These are phyloP conservation scores for Russula virescens DNA, from an alignment of 768 basidiomycete genomes.

Conservation along the genomic window DNA sequence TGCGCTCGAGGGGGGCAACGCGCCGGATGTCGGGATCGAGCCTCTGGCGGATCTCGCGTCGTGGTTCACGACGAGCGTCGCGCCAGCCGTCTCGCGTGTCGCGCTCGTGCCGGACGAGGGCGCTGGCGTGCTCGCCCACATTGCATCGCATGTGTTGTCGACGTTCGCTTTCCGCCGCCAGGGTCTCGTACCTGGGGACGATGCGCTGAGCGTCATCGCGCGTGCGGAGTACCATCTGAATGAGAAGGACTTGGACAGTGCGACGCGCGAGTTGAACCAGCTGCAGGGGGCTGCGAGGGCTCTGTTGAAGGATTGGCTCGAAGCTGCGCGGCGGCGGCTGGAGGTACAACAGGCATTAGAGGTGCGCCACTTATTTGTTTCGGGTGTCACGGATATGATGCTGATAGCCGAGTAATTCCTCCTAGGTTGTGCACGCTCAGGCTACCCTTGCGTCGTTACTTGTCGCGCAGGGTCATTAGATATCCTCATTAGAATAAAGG, in stretches of 20 bases:
- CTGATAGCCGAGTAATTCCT: slow-evolving; percentile 17
- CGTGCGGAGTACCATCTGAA: slow-evolving; percentile 85
- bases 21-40: slow-evolving; percentile 78
- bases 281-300: slow-evolving; percentile 74
- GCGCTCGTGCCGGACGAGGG: slow-evolving; percentile 89
- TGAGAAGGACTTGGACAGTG: slow-evolving; percentile 89
- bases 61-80: slow-evolving; percentile 86
- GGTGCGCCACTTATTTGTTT: slow-evolving; percentile 36
- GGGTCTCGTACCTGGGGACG: slow-evolving; percentile 73
- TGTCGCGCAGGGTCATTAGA: slow-evolving; percentile 42
- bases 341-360: slow-evolving; percentile 92
- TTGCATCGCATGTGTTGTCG: slow-evolving; percentile 75
- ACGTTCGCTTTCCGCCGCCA: slow-evolving; percentile 73
- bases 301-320: slow-evolving; percentile 81
- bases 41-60: slow-evolving; percentile 83
- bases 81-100: slow-evolving; percentile 79
- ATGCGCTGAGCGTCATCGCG: slow-evolving; percentile 82
- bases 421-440: slow-evolving; percentile 74
- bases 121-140: slow-evolving; percentile 81
- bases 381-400: background rate
- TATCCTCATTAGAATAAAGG: slow-evolving; percentile 10
- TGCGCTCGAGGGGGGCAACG: slow-evolving; percentile 60
- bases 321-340: slow-evolving; percentile 77
- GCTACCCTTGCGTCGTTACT: slow-evolving; percentile 78
- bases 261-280: slow-evolving; percentile 88